Evolutionary conservation across 2,329 filamentous ascomycete genomes (phyloP).

Genomic region (Botrytis fabae): DNA sequence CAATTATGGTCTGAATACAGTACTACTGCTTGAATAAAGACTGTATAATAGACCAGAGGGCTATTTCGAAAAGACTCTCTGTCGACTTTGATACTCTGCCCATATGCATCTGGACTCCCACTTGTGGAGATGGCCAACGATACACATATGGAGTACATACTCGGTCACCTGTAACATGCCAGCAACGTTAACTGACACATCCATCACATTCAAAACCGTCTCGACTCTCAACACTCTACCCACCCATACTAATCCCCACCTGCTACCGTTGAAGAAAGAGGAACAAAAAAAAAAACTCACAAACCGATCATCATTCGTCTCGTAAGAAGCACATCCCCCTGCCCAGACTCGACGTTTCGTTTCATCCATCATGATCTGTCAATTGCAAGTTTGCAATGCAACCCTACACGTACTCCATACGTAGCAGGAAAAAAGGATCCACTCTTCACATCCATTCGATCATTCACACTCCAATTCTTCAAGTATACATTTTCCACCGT

Average conservation of each 20-base stretch:
- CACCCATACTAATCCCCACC: background rate
- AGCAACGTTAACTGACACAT: background rate
- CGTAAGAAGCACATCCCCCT: background rate
- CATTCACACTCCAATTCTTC: background rate
- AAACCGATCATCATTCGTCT: background rate
- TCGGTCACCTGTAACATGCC: constrained; percentile 14
- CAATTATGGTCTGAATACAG: background rate
- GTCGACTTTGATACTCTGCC: constrained; percentile 1
- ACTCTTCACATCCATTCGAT: background rate
- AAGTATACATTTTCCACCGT: background rate
- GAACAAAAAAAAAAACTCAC: background rate
- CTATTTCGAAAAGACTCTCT: background rate
- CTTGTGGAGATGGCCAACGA: constrained; percentile 10
- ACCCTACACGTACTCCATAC: background rate
- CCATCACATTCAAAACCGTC: background rate
- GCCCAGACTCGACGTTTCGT: background rate
- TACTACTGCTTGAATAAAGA: background rate
- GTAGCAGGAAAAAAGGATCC: background rate
- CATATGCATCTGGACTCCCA: background rate
- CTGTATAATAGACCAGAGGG: background rate
- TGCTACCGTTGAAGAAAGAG: background rate
- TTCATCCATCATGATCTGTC: constrained; percentile 16
- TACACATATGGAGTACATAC: background rate
- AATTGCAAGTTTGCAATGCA: constrained; percentile 4
- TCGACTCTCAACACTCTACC: background rate